These are phyloP conservation scores for Coccomyxa sp. DNA, from an alignment of 139 green algal genomes.

Conservation along the genomic window DNA sequence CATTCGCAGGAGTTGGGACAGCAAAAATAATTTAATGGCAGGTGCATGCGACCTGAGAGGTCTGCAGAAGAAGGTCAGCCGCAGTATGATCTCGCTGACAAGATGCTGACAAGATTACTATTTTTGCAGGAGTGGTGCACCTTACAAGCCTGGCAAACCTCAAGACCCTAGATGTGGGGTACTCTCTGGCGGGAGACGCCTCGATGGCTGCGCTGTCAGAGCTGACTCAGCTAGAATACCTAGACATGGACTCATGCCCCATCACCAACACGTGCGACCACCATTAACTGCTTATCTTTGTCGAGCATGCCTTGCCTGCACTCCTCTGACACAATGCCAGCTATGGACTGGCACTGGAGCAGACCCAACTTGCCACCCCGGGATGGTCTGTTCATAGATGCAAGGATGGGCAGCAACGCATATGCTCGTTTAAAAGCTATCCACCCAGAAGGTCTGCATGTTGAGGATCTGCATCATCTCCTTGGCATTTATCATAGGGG, in stretches of 20 bases:
- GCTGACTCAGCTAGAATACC: conserved; percentile 5
- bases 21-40: background rate
- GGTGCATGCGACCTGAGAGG: background rate
- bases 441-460: too few relatives aligned
- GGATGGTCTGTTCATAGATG: too few relatives aligned
- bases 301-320: too few relatives aligned
- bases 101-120: background rate
- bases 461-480: too few relatives aligned
- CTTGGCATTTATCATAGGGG: too few relatives aligned
- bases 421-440: too few relatives aligned
- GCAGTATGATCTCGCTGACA: background rate
- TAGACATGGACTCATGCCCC: conserved; percentile 25
- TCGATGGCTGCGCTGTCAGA: conserved; percentile 7
- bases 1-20: background rate
- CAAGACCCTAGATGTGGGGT: conserved; percentile 19
- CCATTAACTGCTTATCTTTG: too few relatives aligned
- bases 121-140: background rate
- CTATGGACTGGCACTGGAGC: too few relatives aligned
- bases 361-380: too few relatives aligned
- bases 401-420: too few relatives aligned
- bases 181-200: conserved; percentile 20
- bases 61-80: background rate
- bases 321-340: too few relatives aligned
- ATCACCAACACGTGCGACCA: conserved; percentile 15
- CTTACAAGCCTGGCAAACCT: conserved; percentile 1